phyloP scores from a whole-genome alignment of 2,329 filamentous ascomycete genomes.

The Aspergillus sp. region DNA sequence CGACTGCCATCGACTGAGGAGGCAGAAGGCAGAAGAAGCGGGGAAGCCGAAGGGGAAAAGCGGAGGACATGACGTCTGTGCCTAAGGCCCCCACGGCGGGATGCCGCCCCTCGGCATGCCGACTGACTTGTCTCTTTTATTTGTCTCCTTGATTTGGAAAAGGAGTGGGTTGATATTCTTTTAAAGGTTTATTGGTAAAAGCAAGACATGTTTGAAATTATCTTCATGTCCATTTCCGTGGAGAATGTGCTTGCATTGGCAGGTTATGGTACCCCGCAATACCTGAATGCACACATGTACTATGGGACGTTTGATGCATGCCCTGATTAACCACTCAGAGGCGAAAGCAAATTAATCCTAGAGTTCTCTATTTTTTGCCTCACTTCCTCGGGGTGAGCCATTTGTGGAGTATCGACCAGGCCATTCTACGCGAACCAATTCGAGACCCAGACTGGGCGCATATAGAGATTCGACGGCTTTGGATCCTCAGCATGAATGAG shows the following conservation, averaged over 20 bases:
- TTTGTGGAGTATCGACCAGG: not conserved
- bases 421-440: not conserved
- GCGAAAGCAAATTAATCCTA: not conserved
- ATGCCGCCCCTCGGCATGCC: not conserved
- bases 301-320: not conserved
- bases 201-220: not conserved
- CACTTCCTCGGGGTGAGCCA: too few relatives aligned
- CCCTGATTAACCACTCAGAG: not conserved
- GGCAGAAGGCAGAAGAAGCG: slow-evolving; percentile 23
- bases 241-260: not conserved
- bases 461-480: not conserved
- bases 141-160: too few relatives aligned
- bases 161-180: too few relatives aligned
- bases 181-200: too few relatives aligned
- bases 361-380: not conserved
- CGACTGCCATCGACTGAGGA: not conserved
- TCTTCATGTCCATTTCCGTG: not conserved
- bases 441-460: not conserved
- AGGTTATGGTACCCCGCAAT: not conserved
- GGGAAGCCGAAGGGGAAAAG: slow-evolving; percentile 18
- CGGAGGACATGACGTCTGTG: not conserved
- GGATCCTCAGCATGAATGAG: not conserved
- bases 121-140: not conserved
- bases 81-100: not conserved
- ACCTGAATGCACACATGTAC: not conserved